Evolutionary conservation across 352 stramenopile species (phyloP), one percentile per base, ranked within the genome.

Genomic region (Globisporangium megalacanthum): DNA sequence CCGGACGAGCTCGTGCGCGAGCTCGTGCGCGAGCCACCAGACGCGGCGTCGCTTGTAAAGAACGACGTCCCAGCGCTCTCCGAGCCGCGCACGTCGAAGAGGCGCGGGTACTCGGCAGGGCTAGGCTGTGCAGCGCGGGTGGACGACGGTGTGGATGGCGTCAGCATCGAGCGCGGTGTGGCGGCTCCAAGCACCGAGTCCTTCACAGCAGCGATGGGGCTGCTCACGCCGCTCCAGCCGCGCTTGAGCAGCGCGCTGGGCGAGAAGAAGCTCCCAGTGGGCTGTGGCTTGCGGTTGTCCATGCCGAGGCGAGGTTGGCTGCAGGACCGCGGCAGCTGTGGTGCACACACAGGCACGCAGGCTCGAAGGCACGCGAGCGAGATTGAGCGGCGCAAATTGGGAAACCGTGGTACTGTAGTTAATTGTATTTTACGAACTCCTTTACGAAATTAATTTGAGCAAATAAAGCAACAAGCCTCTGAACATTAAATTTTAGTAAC

Each of bases 61-160:
- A 49, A 49, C 44, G 56, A 58, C 33, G 61, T 25, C 11, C 50
- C 39, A 4, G 56, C 20, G 52, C 62, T 3, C 44, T 73, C 35
- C 61, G 69, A 69, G 6, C 70, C 72, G 49, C 68, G 72, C 17
- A 90, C 66, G 53, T 83, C 76, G 42, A 92, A 92, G 15, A 92
- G 75, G 36, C 79, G 79, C 61, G 82, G 78, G 69, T 90, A 90
- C 65, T 90, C 75, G 19, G 61, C 61, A 17, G 82, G 73, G 35
- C 76, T 71, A 39, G 75, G 74, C 47, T 83, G 46, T 37, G 65
- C 66, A 56, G 70, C 73, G 50, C 69, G 66, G 17, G 41, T 66
- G 20, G 63, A 66, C 35, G 65, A 72, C n/a, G 75, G 42, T 11
- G 64, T 58, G 42, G 65, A 72, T 15, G 75, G 42, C 11, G 64